Evolutionary conservation across 257 asterid species (phyloP).

Genomic region (Misopates orontium): DNA sequence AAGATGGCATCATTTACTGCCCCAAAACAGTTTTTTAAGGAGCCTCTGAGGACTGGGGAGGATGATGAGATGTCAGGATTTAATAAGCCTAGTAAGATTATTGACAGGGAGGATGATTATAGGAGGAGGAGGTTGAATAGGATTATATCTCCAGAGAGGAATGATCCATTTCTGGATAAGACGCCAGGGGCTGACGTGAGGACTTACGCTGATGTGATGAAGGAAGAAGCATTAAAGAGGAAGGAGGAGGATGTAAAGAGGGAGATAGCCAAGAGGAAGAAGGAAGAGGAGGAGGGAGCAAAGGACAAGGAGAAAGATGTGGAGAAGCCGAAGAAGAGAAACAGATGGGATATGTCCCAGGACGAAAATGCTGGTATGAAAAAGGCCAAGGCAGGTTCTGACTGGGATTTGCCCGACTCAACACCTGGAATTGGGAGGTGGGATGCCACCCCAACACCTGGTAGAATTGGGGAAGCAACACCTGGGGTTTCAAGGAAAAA

Average conservation of each 20-base stretch:
- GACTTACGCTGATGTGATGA: constrained; percentile 85
- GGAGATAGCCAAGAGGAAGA: constrained; percentile 74
- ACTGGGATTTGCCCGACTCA: constrained; percentile 87
- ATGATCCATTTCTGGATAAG: constrained; percentile 80
- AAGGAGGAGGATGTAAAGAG: constrained; percentile 74
- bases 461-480: constrained; percentile 16
- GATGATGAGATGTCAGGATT: constrained; percentile 73
- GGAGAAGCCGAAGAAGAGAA: constrained; percentile 86
- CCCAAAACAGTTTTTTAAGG: constrained; percentile 65
- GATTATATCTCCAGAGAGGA: constrained; percentile 79
- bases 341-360: constrained; percentile 88
- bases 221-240: constrained; percentile 72
- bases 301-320: constrained; percentile 36
- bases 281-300: constrained; percentile 59
- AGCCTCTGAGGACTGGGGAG: constrained; percentile 58
- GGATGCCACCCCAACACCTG: constrained; percentile 88
- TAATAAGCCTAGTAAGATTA: constrained; percentile 69
- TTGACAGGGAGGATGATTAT: constrained; percentile 86
- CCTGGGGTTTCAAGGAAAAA: constrained; percentile 53
- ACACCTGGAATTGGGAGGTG: constrained; percentile 94
- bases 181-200: constrained; percentile 82
- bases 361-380: constrained; percentile 45
- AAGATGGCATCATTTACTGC: constrained; percentile 80
- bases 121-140: constrained; percentile 75
- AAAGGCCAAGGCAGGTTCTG: constrained; percentile 41